phyloP scores from a whole-genome alignment of 2,329 filamentous ascomycete species.

The Diplodia intermedia region DNA sequence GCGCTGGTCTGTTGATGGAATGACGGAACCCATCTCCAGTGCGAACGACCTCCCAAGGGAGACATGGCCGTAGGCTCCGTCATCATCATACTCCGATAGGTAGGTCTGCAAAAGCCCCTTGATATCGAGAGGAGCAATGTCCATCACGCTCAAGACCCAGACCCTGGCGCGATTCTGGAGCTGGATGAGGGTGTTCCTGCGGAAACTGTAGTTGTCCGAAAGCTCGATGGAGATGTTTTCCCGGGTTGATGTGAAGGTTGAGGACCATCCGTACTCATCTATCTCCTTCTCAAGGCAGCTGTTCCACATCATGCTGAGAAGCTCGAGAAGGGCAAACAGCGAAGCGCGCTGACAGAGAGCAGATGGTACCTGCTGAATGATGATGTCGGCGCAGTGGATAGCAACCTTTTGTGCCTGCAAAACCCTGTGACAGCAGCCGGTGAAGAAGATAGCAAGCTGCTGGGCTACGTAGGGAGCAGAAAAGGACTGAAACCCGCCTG shows the following conservation, averaged over 20 bases:
- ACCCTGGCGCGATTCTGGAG: slow-evolving; percentile 77
- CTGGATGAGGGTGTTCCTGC: slow-evolving; percentile 77
- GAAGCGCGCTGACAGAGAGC: slow-evolving; percentile 88
- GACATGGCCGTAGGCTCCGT: slow-evolving; percentile 88
- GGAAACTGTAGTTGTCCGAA: slow-evolving; percentile 89
- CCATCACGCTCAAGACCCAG: slow-evolving; percentile 83
- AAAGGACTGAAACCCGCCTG: slow-evolving; percentile 75
- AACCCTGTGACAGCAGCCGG: slow-evolving; percentile 91
- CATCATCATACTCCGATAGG: slow-evolving; percentile 91
- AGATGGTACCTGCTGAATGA: slow-evolving; percentile 84
- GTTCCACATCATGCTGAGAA: slow-evolving; percentile 92
- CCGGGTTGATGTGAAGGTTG: slow-evolving; percentile 77
- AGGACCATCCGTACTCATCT: slow-evolving; percentile 88
- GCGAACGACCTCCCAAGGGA: slow-evolving; percentile 94
- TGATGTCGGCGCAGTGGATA: slow-evolving; percentile 79
- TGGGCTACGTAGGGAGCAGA: slow-evolving; percentile 90
- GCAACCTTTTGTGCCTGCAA: slow-evolving; percentile 89
- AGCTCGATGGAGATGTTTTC: slow-evolving; percentile 84
- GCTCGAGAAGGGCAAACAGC: slow-evolving; percentile 88
- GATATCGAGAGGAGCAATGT: slow-evolving; percentile 87
- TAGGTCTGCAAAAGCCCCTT: slow-evolving; percentile 95
- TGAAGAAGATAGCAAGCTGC: slow-evolving; percentile 85
- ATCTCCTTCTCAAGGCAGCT: slow-evolving; percentile 94
- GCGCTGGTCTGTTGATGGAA: slow-evolving; percentile 85
- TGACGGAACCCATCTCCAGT: slow-evolving; percentile 85